Percentiles rank a stretch among this genome's conserved stretches.
phyloP scores from a whole-genome alignment of 2,329 filamentous ascomycete genomes.

The Botrytis fabae region DNA sequence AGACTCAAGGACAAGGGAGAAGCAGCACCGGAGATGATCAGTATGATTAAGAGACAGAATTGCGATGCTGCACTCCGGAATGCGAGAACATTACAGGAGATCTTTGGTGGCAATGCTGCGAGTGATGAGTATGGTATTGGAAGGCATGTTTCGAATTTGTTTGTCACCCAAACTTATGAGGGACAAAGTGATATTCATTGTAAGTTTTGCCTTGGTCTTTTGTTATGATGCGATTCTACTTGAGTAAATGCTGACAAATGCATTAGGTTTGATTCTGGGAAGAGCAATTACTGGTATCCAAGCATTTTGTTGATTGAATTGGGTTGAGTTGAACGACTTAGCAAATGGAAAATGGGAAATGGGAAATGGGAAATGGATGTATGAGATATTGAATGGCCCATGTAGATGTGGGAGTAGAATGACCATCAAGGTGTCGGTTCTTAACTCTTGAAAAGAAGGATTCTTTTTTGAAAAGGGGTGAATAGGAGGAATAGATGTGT shows the following conservation, averaged over 20 bases:
- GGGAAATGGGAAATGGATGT: neutral
- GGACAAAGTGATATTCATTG: constrained; percentile 94
- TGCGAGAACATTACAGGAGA: constrained; percentile 80
- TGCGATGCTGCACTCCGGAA: constrained; percentile 86
- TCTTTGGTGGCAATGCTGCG: constrained; percentile 97
- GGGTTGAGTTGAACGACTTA: neutral
- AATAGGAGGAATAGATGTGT: neutral
- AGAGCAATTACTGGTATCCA: constrained; percentile 73
- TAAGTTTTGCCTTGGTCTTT: constrained; percentile 26
- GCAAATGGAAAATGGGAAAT: neutral
- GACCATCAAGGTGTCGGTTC: neutral
- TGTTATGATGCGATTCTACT: neutral
- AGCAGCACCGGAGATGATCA: constrained; percentile 91
- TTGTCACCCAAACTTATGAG: constrained; percentile 97
- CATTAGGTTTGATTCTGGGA: constrained; percentile 64
- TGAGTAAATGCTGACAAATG: constrained; percentile 36
- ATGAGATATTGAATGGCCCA: neutral
- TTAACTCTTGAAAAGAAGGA: neutral
- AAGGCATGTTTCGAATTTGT: constrained; percentile 91
- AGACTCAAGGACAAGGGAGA: constrained; percentile 90
- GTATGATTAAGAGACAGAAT: constrained; percentile 95
- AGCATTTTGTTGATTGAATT: constrained; percentile 60
- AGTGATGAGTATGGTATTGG: constrained; percentile 97
- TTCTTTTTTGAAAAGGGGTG: neutral
- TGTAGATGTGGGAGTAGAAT: neutral